phyloP scores from a whole-genome alignment of 208 protist genomes.

The Leishmania arabica region DNA sequence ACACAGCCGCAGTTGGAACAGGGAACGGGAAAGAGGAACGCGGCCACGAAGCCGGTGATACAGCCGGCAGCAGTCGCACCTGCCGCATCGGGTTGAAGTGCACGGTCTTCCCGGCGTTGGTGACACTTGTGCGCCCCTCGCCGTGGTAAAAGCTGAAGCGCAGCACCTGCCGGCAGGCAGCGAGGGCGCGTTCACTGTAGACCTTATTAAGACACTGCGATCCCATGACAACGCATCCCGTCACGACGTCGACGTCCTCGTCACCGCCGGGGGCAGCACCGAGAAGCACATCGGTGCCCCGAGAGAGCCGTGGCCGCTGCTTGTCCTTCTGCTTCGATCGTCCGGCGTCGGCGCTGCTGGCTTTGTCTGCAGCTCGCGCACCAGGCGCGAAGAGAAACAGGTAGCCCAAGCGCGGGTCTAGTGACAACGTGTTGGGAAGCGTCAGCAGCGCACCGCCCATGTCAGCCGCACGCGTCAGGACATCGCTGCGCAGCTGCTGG shows the following conservation, averaged over 20 bases:
- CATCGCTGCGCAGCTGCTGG: conserved; percentile 29
- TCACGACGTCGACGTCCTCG: neutral
- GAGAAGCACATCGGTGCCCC: neutral
- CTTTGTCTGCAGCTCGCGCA: conserved; percentile 1
- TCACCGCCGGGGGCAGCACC: neutral
- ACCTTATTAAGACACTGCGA: conserved; percentile 2
- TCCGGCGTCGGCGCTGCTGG: neutral
- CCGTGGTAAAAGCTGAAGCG: conserved; percentile 41
- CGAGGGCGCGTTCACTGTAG: conserved; percentile 14
- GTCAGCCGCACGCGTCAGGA: conserved; percentile 20
- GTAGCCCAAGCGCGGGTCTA: conserved; percentile 67
- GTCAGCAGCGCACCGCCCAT: neutral
- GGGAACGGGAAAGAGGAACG: neutral
- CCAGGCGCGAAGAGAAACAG: conserved; percentile 47
- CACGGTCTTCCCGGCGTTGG: conserved; percentile 27
- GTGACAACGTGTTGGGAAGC: conserved; percentile 14
- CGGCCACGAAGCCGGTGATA: neutral
- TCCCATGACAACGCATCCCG: conserved; percentile 24
- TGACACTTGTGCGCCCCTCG: conserved; percentile 18
- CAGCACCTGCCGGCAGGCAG: conserved; percentile 21
- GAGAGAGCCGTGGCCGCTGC: conserved; percentile 9
- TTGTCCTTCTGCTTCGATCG: neutral
- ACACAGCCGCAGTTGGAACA: neutral
- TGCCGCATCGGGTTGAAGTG: conserved; percentile 25
- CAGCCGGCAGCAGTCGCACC: conserved; percentile 3